Evolutionary conservation across 345 rosid species (phyloP).

Genomic region (Boechera divaricarpa): DNA sequence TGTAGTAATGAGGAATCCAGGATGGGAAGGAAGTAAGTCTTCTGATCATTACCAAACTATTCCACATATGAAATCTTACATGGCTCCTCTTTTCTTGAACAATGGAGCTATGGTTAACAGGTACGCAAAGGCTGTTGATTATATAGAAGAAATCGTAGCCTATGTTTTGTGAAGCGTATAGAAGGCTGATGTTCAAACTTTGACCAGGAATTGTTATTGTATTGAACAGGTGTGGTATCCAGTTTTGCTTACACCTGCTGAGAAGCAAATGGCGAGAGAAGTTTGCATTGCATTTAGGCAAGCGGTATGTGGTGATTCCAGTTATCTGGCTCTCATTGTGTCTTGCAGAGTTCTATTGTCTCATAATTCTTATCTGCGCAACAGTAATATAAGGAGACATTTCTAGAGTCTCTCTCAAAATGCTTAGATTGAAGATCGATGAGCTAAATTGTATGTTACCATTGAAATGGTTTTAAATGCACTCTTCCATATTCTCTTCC

Average conservation of each 20-base stretch:
- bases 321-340: constrained; percentile 27
- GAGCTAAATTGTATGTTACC: neutral
- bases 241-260: constrained; percentile 85
- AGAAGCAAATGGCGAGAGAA: constrained; percentile 99
- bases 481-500: constrained; percentile 12
- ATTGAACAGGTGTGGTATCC: constrained; percentile 84
- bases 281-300: constrained; percentile 98
- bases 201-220: constrained; percentile 24
- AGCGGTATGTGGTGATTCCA: constrained; percentile 61
- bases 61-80: constrained; percentile 28
- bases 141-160: constrained; percentile 25
- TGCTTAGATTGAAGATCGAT: neutral
- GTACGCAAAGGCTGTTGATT: constrained; percentile 10
- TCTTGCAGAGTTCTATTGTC: constrained; percentile 20
- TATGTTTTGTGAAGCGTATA: constrained; percentile 24
- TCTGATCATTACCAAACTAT: constrained; percentile 18
- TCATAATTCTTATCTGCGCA: neutral
- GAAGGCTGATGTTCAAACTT: constrained; percentile 18
- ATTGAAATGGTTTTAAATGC: constrained; percentile 4
- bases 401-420: constrained; percentile 9
- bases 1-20: constrained; percentile 97
- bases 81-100: constrained; percentile 11
- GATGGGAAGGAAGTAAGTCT: constrained; percentile 96
- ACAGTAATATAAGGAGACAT: constrained; percentile 15
- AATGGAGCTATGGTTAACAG: constrained; percentile 27